Evolutionary conservation across 2,329 filamentous ascomycete genomes (phyloP).

Genomic region (Aspergillus texensis): DNA sequence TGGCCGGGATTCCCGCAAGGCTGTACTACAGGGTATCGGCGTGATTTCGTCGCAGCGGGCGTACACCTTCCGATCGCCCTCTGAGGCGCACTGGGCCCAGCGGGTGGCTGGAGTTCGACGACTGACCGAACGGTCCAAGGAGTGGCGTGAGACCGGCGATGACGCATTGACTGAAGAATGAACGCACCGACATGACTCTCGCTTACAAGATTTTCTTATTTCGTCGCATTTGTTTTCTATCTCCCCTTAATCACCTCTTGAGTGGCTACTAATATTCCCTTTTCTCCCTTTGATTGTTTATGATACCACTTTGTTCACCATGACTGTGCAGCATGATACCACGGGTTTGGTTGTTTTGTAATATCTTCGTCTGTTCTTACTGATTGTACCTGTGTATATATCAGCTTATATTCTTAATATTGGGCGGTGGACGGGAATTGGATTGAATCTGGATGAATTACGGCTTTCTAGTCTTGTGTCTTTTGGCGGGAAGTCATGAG

Average conservation of each 20-base stretch:
- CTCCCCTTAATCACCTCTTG: background rate
- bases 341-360: conserved; percentile 23
- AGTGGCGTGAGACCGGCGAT: conserved; percentile 86
- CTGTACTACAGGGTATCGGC: conserved; percentile 92
- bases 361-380: conserved; percentile 6
- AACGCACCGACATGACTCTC: conserved; percentile 13
- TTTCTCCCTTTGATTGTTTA: conserved; percentile 20
- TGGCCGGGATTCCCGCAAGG: conserved; percentile 88
- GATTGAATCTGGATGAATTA: background rate
- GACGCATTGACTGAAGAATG: conserved; percentile 66
- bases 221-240: conserved; percentile 5
- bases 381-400: conserved; percentile 17
- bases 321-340: conserved; percentile 39
- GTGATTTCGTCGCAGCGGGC: conserved; percentile 93
- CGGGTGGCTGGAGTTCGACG: conserved; percentile 79
- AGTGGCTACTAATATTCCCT: conserved; percentile 6
- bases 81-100: conserved; percentile 86
- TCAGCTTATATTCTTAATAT: conserved; percentile 6
- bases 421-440: background rate
- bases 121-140: conserved; percentile 79
- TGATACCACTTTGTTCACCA: conserved; percentile 47
- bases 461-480: no score
- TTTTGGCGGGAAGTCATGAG: no score
- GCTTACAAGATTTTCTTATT: conserved; percentile 11
- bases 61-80: conserved; percentile 88